phyloP scores from a whole-genome alignment of 805 yeast species.

The Lipomyces sp. region DNA sequence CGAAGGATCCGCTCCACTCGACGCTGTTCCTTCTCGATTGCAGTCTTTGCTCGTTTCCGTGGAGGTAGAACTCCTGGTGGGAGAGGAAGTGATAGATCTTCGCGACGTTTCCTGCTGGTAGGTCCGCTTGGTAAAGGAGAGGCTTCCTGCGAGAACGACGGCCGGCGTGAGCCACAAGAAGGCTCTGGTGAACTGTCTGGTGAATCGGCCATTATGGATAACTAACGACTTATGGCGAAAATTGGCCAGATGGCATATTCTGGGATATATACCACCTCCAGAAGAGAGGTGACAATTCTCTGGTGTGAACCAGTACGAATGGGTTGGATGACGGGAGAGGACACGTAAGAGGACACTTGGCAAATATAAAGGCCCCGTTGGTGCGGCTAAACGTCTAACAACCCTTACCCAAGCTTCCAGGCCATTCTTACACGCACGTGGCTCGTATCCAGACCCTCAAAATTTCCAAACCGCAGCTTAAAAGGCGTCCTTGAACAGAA shows the following conservation, averaged over 20 bases:
- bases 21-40: conserved; percentile 96
- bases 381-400: too few relatives aligned
- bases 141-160: neutral
- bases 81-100: conserved; percentile 44
- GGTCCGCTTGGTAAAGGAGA: neutral
- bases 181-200: conserved; percentile 7
- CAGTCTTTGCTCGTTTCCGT: conserved; percentile 93
- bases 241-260: conserved; percentile 12
- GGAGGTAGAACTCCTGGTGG: conserved; percentile 72
- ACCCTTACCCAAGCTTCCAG: too few relatives aligned
- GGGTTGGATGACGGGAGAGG: conserved; percentile 14
- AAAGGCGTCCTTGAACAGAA: too few relatives aligned
- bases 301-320: too few relatives aligned
- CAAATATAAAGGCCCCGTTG: neutral
- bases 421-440: too few relatives aligned
- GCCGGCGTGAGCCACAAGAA: neutral
- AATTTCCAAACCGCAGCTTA: too few relatives aligned
- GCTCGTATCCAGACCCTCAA: too few relatives aligned
- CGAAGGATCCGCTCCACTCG: conserved; percentile 89
- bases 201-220: conserved; percentile 12
- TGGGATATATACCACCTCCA: neutral
- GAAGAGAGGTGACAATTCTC: neutral
- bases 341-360: conserved; percentile 21
- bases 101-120: conserved; percentile 41
- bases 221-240: neutral